phyloP scores from a whole-genome alignment of 352 stramenopile species.

The Globisporangium polare region DNA sequence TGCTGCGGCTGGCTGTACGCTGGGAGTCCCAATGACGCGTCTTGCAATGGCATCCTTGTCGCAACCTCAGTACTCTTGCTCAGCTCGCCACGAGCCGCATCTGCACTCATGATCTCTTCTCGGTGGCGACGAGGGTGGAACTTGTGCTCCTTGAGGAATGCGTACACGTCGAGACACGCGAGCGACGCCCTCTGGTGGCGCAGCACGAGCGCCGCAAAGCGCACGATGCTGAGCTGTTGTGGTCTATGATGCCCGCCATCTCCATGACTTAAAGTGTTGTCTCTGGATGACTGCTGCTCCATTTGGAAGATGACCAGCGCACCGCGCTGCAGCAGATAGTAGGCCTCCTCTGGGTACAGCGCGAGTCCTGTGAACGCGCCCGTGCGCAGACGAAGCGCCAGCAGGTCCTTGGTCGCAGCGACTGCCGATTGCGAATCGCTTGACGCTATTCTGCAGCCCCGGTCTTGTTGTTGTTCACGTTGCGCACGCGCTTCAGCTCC shows the following conservation, averaged over 20 bases:
- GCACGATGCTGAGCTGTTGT: conserved; percentile 18
- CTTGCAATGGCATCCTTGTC: background rate
- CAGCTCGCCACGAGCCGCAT: background rate
- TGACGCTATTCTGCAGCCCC: background rate
- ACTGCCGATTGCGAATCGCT: background rate
- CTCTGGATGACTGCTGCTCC: background rate
- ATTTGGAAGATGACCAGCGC: conserved; percentile 43
- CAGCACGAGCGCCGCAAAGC: conserved; percentile 29
- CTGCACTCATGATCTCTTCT: background rate
- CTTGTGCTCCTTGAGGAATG: conserved; percentile 59
- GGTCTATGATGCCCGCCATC: background rate
- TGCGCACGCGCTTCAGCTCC: background rate
- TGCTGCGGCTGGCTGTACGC: conserved; percentile 19
- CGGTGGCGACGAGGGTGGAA: conserved; percentile 52
- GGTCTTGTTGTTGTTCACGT: background rate
- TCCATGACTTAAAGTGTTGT: background rate
- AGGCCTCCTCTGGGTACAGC: conserved; percentile 66
- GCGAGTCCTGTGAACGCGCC: conserved; percentile 52
- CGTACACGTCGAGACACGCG: conserved; percentile 50
- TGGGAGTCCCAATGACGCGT: background rate
- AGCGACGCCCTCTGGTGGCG: conserved; percentile 25
- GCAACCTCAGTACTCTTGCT: background rate
- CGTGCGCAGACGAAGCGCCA: conserved; percentile 20
- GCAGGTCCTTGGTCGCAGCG: background rate
- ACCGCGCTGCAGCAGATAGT: conserved; percentile 55